phyloP scores from a whole-genome alignment of 805 yeast species.

The Candida chauliodis region DNA sequence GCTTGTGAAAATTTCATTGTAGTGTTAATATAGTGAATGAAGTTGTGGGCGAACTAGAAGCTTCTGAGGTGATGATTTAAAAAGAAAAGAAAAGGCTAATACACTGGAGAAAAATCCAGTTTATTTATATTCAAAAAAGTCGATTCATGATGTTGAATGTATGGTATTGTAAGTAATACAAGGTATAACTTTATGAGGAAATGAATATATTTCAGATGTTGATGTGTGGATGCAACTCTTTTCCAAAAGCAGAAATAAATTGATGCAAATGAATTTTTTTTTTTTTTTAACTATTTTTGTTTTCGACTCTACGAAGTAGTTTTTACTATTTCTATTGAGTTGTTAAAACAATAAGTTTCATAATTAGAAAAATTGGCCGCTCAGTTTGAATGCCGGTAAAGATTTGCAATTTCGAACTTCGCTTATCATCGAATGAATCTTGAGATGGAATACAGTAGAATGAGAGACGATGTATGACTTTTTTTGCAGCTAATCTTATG shows the following conservation, averaged over 20 bases:
- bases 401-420: too few species aligned
- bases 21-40: background rate
- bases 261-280: constrained; percentile 2
- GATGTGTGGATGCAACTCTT: constrained; percentile 3
- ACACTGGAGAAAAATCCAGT: background rate
- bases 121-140: background rate
- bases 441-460: too few species aligned
- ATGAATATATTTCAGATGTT: background rate
- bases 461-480: too few species aligned
- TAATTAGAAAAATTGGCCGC: too few species aligned
- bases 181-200: constrained; percentile 6
- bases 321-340: too few species aligned
- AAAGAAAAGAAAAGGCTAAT: constrained; percentile 3
- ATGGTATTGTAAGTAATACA: background rate
- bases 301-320: background rate
- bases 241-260: constrained; percentile 3
- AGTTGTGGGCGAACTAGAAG: constrained; percentile 2
- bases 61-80: constrained; percentile 3
- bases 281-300: constrained; percentile 1
- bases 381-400: background rate
- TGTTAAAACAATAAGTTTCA: too few species aligned
- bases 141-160: background rate
- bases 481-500: too few species aligned
- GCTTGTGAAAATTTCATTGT: constrained; percentile 41
- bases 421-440: too few species aligned